These are phyloP conservation scores for Colletotrichum chlorophyti DNA, from an alignment of 2,329 filamentous ascomycete species.

Conservation along the genomic window DNA sequence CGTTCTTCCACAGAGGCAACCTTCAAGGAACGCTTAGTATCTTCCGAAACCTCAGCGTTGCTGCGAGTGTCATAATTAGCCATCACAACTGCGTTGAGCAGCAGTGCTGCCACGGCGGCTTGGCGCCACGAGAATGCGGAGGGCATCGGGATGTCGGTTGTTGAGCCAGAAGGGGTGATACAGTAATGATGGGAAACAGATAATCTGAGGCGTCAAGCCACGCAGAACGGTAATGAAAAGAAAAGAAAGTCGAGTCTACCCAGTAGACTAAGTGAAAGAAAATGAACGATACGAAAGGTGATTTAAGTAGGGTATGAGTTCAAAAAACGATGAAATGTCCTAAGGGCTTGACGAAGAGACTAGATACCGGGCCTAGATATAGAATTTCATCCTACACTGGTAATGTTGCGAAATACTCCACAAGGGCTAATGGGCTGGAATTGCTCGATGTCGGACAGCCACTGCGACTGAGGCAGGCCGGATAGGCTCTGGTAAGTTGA, in stretches of 20 bases:
- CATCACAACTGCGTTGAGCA: slow-evolving; percentile 19
- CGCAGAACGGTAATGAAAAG: background rate
- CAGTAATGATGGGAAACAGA: no score
- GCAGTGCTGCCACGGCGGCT: slow-evolving; percentile 18
- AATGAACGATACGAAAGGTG: background rate
- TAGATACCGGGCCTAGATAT: slow-evolving; percentile 15
- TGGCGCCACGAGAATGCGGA: slow-evolving; percentile 14
- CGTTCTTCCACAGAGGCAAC: background rate
- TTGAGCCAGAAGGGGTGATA: background rate
- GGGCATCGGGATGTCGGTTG: background rate
- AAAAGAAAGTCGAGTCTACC: slow-evolving; percentile 3
- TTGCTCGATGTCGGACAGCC: background rate
- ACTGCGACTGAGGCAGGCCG: background rate
- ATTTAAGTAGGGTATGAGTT: background rate
- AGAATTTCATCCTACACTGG: background rate
- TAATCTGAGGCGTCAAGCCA: slow-evolving; percentile 20
- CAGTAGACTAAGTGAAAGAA: background rate
- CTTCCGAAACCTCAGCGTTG: slow-evolving; percentile 1
- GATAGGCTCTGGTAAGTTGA: background rate
- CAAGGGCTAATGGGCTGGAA: background rate
- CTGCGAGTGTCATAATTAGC: slow-evolving; percentile 10
- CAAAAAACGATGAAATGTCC: background rate
- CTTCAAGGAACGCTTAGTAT: slow-evolving; percentile 15
- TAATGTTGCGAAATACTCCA: background rate
- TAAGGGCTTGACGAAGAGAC: background rate